Base-by-base conservation (phyloP, 2,329 filamentous ascomycete species). In the Nothopassalora personata region DNA sequence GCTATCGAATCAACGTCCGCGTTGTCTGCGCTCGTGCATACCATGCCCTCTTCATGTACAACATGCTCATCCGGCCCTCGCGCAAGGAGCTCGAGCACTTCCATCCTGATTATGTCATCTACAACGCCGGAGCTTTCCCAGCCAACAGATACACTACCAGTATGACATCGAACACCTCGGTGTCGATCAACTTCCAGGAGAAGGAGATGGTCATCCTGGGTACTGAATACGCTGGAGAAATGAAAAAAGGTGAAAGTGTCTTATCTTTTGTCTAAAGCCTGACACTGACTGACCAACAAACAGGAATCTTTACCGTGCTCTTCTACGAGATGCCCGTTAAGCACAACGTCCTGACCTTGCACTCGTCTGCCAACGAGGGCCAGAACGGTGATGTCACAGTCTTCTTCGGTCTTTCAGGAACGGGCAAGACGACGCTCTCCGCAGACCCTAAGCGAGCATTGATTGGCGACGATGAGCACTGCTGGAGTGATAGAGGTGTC, bases 271-370 rank as follows among this genome's bases (percentile, higher is more conserved):
- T 31, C 30, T 27, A 30, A 57, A 31, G 23, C 18, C 28, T 31
- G 30, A 55, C 11, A 57, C 62, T 66, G 48, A 57, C 62, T 66
- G 48, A 64, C 51, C n/a, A 59, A 23, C 18, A 31, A 50, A 15
- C 36, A 58, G 92, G 94, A 70, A 85, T 99, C 77, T 99, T 99
- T 84, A 99, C 94, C 51, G 91, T 99, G 53, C 87, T 99, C 75
- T 99, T 96, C 85, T 99, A 97, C 83, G 94, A 99, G 83, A 99
- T 97, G 92, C 94, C 94, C 62, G 90, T 99, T 75, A 97, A 97
- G 86, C 94, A 99, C 86, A 95, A 97, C 77, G 93, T 99, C 70
- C 82, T 99, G 68, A 99, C 94, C 45, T 87, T 99, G 57, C 94
- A 99, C 84, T 99, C 94, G 15, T 99, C 94, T 8, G 94, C 94